Conservation (phyloP, 1,284 basidiomycete species). For the Ceratobasidium sp. region DNA sequence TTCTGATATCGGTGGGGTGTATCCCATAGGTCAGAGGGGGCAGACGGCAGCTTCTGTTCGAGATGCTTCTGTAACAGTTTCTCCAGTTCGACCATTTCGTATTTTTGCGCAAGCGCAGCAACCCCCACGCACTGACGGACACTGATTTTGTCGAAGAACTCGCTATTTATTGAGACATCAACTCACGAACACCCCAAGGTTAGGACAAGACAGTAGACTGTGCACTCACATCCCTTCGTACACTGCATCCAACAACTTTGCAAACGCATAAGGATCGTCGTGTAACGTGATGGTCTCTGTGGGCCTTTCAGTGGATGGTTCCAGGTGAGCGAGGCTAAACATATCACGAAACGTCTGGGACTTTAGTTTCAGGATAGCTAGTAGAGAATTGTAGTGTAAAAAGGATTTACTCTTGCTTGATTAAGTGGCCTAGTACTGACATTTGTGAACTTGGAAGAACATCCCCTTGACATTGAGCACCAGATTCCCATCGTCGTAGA, state of each 20-base stretch:
- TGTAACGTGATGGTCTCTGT: neutral
- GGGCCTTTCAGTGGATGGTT: neutral
- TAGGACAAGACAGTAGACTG: too few species aligned
- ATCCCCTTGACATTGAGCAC: neutral
- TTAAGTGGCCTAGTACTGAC: neutral
- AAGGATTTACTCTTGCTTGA: neutral
- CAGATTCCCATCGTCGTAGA: slow-evolving; percentile 9
- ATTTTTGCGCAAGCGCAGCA: too few species aligned
- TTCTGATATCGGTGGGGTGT: too few species aligned
- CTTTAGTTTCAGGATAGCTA: neutral
- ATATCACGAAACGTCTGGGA: neutral
- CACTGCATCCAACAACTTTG: neutral
- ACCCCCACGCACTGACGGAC: too few species aligned
- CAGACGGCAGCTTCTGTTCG: too few species aligned
- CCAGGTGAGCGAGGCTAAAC: neutral
- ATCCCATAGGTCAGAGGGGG: too few species aligned
- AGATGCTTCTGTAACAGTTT: too few species aligned
- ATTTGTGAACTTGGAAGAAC: slow-evolving; percentile 5
- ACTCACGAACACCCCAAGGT: too few species aligned
- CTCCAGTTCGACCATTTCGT: too few species aligned
- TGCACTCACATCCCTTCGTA: neutral
- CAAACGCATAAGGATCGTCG: neutral
- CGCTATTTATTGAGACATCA: too few species aligned
- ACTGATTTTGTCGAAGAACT: too few species aligned
- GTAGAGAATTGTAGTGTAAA: too few species aligned